Evolutionary conservation across 805 yeast genomes (phyloP), one percentile per base, ranked within the genome.

Genomic region (Candida wancherniae): DNA sequence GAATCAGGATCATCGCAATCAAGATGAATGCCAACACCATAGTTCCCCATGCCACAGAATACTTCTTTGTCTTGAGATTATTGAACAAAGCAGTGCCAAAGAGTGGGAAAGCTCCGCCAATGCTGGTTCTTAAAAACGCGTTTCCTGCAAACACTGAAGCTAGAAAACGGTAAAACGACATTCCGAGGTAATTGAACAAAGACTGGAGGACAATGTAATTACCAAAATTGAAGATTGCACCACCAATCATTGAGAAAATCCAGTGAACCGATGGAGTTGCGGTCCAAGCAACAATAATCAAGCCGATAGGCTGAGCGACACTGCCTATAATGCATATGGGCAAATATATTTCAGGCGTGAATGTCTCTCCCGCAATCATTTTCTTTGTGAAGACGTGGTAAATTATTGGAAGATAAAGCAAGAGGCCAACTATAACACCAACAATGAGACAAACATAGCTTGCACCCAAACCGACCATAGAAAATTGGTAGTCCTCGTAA

Each of bases 61-160:
- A 37, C 26, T 28, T 36, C 7, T 29, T 15, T 2, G 29, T 26
- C 23, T 27, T 19, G 28, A 34, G 25, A 23, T 37, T 37, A 11
- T n/a, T 20, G 16, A 34, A 40, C 37, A 40, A 27, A 15, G 39
- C 33, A 14, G 27, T 28, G 9, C 38, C 42, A 15, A 40, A 37
- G n/a, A 40, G 36, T 4, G 45, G 45, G 36, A 40, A 40, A 4
- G 45, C 42, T 4, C 42, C 45, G 4, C 42, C 45, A 39, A 40
- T 34, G 6, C 32, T 19, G 15, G 33, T 29, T 24, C 45, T 27
- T 29, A 34, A 37, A 31, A 40, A 40, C 8, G 36, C 40, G 19
- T 37, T 37, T 2, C 42, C 42, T 2, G 42, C 45, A 22, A 40
- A 40, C n/a, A 33, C 42, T 3, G 42, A 34, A 5, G 45, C 42